Conservation (phyloP, 768 basidiomycete genomes). For the Termitomyces sp. region DNA sequence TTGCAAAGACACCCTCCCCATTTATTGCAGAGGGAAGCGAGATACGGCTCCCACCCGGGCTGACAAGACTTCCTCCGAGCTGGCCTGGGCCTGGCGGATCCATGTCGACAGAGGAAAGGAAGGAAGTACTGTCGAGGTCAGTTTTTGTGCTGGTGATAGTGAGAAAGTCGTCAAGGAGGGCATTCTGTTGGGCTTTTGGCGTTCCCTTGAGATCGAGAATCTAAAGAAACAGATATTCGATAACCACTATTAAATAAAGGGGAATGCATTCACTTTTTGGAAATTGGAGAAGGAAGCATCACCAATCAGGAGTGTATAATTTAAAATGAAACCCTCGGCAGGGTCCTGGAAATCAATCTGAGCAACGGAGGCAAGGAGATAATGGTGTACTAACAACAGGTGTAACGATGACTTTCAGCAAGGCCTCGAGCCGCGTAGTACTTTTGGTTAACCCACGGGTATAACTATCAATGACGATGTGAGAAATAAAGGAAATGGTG, state of each 20-base stretch:
- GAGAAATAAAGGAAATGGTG: slow-evolving; percentile 8
- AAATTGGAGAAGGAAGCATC: slow-evolving; percentile 97
- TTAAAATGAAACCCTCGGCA: slow-evolving; percentile 89
- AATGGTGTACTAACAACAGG: slow-evolving; percentile 62
- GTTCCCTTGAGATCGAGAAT: slow-evolving; percentile 95
- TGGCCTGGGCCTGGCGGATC: slow-evolving; percentile 63
- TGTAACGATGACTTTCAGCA: slow-evolving; percentile 94
- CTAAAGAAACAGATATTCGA: slow-evolving; percentile 36
- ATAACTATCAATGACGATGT: slow-evolving; percentile 50
- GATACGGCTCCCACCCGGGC: slow-evolving; percentile 63
- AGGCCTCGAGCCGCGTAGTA: slow-evolving; percentile 79
- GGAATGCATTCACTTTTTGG: slow-evolving; percentile 74
- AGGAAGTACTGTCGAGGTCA: slow-evolving; percentile 86
- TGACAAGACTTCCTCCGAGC: slow-evolving; percentile 51
- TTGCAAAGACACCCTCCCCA: slow-evolving; percentile 58
- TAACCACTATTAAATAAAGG: background rate
- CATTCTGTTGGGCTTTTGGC: slow-evolving; percentile 80
- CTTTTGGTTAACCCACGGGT: slow-evolving; percentile 78
- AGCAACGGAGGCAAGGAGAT: background rate
- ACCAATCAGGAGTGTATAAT: slow-evolving; percentile 91
- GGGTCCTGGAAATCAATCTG: slow-evolving; percentile 58
- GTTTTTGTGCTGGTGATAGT: slow-evolving; percentile 90
- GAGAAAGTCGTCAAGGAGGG: slow-evolving; percentile 87
- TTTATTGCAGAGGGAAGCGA: slow-evolving; percentile 40
- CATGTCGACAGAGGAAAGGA: slow-evolving; percentile 95